Conservation (phyloP, 345 rosid genomes). For the Psidium friedrichsthalianum region DNA sequence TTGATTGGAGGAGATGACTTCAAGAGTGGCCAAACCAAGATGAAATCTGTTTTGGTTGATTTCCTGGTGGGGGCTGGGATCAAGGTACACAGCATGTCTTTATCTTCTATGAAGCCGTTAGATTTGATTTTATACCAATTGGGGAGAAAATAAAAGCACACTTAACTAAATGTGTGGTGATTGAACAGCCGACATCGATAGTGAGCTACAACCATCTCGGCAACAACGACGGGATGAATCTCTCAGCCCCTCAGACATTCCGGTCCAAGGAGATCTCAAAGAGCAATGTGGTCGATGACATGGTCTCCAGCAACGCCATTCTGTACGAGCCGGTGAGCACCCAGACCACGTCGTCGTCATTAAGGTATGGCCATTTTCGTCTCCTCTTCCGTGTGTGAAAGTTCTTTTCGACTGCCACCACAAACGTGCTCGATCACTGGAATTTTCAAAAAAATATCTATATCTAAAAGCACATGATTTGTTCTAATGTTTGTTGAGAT, state of each 20-base stretch:
- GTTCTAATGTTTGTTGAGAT: no score
- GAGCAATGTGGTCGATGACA: conserved; percentile 95
- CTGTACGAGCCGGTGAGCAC: conserved; percentile 84
- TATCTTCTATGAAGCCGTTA: neutral
- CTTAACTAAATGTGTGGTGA: neutral
- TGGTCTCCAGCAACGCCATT: conserved; percentile 93
- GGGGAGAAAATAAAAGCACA: neutral
- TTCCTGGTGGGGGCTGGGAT: conserved; percentile 98
- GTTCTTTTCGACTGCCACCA: neutral
- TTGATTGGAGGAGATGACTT: conserved; percentile 98
- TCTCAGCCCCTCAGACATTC: conserved; percentile 95
- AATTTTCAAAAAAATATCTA: neutral
- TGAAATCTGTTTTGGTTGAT: conserved; percentile 90
- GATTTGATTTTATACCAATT: neutral
- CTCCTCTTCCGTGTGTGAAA: no score
- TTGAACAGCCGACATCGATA: conserved; percentile 77
- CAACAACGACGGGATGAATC: conserved; percentile 97
- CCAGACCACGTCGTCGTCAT: conserved; percentile 99
- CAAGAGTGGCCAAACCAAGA: conserved; percentile 99
- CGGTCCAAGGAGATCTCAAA: conserved; percentile 95
- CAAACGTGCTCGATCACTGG: neutral
- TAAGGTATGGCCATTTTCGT: conserved; percentile 36
- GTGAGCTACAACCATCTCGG: conserved; percentile 97
- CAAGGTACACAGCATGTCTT: conserved; percentile 31
- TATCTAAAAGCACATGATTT: neutral